Percentiles rank a stretch among this genome's conserved stretches.
Conservation (phyloP, 177 flowering plant genomes). For the Vitis hybrid region DNA sequence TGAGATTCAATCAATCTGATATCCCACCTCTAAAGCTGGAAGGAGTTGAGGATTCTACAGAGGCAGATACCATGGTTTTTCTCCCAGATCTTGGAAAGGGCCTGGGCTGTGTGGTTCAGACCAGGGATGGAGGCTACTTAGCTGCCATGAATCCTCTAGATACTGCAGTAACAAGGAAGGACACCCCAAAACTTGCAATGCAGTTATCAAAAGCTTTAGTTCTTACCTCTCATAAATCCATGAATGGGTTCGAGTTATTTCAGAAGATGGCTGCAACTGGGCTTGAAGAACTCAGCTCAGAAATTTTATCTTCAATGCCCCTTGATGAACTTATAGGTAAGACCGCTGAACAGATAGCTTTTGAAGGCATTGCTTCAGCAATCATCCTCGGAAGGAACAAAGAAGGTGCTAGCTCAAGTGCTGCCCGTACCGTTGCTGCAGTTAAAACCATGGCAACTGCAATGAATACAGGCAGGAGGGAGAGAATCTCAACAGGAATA, state of each 20-base stretch:
- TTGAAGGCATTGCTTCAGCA: slow-evolving; percentile 92
- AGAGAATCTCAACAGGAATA: slow-evolving; percentile 74
- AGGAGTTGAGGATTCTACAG: slow-evolving; percentile 30
- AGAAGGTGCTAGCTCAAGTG: slow-evolving; percentile 88
- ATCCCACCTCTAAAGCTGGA: slow-evolving; percentile 26
- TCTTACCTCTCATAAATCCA: slow-evolving; percentile 36
- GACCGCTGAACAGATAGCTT: slow-evolving; percentile 91
- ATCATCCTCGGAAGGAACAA: slow-evolving; percentile 83
- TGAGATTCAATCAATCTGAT: slow-evolving; percentile 23
- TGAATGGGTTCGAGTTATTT: slow-evolving; percentile 66
- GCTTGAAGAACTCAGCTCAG: slow-evolving; percentile 54
- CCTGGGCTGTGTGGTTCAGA: slow-evolving; percentile 81
- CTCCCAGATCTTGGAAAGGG: slow-evolving; percentile 86
- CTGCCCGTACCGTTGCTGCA: slow-evolving; percentile 68
- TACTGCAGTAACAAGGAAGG: slow-evolving; percentile 50
- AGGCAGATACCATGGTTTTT: slow-evolving; percentile 40
- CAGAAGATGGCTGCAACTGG: slow-evolving; percentile 74
- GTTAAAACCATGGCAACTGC: slow-evolving; percentile 72
- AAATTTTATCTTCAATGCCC: slow-evolving; percentile 53
- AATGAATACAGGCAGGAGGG: slow-evolving; percentile 67
- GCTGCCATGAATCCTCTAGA: slow-evolving; percentile 76
- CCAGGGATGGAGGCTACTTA: slow-evolving; percentile 85
- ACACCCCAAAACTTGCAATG: slow-evolving; percentile 86
- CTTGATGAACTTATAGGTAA: slow-evolving; percentile 81
- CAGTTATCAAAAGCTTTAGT: slow-evolving; percentile 78